Percentiles rank a stretch among this genome's conserved stretches.
Conservation (phyloP, 768 basidiomycete genomes). For the Hygrophoropsis aurantiaca region DNA sequence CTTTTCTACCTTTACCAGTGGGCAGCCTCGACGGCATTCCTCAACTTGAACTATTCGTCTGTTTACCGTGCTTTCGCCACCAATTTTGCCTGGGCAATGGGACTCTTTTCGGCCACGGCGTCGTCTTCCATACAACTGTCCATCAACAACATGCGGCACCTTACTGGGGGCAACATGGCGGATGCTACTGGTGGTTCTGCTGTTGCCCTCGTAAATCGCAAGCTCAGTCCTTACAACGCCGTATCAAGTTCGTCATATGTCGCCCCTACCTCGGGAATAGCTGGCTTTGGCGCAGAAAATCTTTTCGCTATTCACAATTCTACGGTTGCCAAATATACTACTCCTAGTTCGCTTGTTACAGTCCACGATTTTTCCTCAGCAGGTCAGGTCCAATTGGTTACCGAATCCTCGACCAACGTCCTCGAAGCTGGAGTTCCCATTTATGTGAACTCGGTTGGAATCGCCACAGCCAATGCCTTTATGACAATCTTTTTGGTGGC, state of each 20-base stretch:
- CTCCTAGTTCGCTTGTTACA: constrained; percentile 12
- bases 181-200: constrained; percentile 60
- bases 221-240: constrained; percentile 76
- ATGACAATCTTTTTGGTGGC: constrained; percentile 81
- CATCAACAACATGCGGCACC: constrained; percentile 79
- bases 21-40: constrained; percentile 75
- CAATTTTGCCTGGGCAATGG: constrained; percentile 90
- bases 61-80: constrained; percentile 78
- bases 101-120: constrained; percentile 58
- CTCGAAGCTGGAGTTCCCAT: constrained; percentile 82
- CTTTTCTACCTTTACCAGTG: constrained; percentile 82
- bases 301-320: constrained; percentile 12
- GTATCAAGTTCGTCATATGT: neutral
- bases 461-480: constrained; percentile 86
- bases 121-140: constrained; percentile 66
- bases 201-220: constrained; percentile 76
- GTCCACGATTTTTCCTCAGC: constrained; percentile 23
- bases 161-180: constrained; percentile 76
- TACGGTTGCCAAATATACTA: constrained; percentile 4
- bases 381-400: constrained; percentile 62
- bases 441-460: constrained; percentile 72
- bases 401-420: constrained; percentile 58
- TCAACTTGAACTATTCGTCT: constrained; percentile 85
- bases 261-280: neutral
- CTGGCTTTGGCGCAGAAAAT: constrained; percentile 6